Percentiles rank a stretch among this genome's conserved stretches.
Conservation (phyloP, 1,139 yeast genomes). For the Protomyces gravidus region DNA sequence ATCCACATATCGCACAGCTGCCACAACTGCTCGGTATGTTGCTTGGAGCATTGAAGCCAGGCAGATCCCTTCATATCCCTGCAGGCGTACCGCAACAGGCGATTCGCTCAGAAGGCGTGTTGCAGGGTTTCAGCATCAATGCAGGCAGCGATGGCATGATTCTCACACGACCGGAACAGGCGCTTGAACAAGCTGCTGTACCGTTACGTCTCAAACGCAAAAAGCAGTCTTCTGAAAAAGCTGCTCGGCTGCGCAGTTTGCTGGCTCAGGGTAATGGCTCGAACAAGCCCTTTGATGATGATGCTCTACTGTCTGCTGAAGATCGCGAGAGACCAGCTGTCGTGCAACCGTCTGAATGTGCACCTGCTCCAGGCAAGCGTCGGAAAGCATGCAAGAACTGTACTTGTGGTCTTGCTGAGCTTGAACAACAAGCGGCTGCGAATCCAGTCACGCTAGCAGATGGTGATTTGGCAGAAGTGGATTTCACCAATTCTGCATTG, state of each 20-base stretch:
- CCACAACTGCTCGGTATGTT: conserved; percentile 1
- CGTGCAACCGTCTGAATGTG: conserved; percentile 45
- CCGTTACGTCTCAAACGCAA: conserved; percentile 22
- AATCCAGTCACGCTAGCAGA: conserved; percentile 54
- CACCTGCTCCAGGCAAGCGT: conserved; percentile 51
- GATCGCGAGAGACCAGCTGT: conserved; percentile 40
- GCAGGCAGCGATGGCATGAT: conserved; percentile 19
- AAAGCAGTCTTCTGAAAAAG: conserved; percentile 9
- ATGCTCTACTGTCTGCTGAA: conserved; percentile 44
- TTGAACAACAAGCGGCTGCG: conserved; percentile 42
- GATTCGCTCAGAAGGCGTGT: conserved; percentile 14
- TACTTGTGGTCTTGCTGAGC: conserved; percentile 89
- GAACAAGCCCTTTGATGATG: conserved; percentile 47
- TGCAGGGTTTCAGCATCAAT: conserved; percentile 16
- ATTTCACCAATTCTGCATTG: conserved; percentile 60
- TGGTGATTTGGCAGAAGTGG: conserved; percentile 72
- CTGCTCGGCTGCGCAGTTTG: conserved; percentile 38
- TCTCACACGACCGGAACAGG: conserved; percentile 17
- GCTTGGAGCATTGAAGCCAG: conserved; percentile 30
- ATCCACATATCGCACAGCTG: background rate
- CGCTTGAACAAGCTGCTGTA: background rate
- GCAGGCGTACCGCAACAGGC: conserved; percentile 40
- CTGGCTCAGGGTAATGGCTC: conserved; percentile 35
- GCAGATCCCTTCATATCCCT: conserved; percentile 46
- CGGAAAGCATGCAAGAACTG: conserved; percentile 85